Conservation (phyloP, 306 rosid genomes). For the Prunus mongolica region DNA sequence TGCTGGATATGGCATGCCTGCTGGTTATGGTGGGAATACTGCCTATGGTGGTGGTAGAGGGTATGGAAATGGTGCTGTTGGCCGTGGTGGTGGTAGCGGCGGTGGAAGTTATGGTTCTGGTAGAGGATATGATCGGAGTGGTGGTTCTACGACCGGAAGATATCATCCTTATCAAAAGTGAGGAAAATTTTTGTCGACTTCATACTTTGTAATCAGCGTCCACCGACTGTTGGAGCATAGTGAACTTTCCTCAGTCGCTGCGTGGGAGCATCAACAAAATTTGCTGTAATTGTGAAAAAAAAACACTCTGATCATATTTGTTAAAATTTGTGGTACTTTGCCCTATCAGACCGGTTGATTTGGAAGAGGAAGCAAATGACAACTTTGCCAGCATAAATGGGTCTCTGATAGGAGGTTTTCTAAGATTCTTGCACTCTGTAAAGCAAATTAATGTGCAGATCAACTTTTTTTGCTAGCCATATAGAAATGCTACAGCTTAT, state of each 20-base stretch:
- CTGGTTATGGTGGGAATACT: constrained; percentile 29
- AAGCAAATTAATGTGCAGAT: constrained; percentile 10
- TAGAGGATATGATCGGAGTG: constrained; percentile 32
- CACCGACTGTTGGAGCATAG: background rate
- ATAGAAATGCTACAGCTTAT: background rate
- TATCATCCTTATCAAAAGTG: constrained; percentile 52
- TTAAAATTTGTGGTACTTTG: background rate
- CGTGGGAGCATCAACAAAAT: constrained; percentile 2
- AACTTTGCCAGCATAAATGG: background rate
- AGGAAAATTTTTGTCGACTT: constrained; percentile 4
- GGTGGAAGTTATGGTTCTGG: constrained; percentile 22
- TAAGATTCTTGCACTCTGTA: constrained; percentile 6
- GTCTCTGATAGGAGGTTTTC: background rate
- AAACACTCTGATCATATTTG: background rate
- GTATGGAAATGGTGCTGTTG: constrained; percentile 23
- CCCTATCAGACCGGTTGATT: background rate
- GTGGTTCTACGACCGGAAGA: constrained; percentile 39
- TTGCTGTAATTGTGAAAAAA: constrained; percentile 9
- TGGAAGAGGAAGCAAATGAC: constrained; percentile 11
- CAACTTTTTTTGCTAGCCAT: background rate
- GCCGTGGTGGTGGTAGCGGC: constrained; percentile 17
- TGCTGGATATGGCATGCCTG: constrained; percentile 42
- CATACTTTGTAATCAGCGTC: background rate
- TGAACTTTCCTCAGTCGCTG: background rate
- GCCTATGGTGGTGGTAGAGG: constrained; percentile 29